Conservation (phyloP, 129 eudicot species). For the Rutidosis leptorrhynchoides region DNA sequence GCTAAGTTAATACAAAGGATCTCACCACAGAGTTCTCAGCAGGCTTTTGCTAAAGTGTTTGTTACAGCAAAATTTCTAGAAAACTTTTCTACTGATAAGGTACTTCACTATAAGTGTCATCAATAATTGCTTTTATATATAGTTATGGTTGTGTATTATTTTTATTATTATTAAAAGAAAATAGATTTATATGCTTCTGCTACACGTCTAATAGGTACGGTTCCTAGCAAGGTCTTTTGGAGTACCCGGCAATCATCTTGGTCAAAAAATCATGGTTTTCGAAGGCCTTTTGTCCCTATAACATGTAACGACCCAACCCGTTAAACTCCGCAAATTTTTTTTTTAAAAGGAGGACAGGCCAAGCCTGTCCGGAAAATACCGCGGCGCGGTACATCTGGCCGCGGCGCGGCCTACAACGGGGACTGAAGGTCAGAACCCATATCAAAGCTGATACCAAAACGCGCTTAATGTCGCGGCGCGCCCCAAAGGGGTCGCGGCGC, state of each 20-base stretch:
- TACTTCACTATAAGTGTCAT: background rate
- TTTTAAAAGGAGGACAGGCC: too few relatives aligned
- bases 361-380: too few relatives aligned
- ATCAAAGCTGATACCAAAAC: too few relatives aligned
- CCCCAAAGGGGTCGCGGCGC: too few relatives aligned
- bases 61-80: constrained; percentile 79
- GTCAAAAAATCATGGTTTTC: constrained; percentile 99
- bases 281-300: constrained; percentile 99
- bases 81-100: constrained; percentile 88
- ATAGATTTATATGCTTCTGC: background rate
- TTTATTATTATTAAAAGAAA: background rate
- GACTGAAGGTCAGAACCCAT: too few relatives aligned
- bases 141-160: background rate
- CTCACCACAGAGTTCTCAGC: constrained; percentile 87
- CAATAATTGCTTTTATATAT: background rate
- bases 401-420: too few relatives aligned
- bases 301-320: too few relatives aligned
- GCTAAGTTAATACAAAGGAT: constrained; percentile 79
- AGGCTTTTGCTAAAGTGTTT: constrained; percentile 76
- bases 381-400: too few relatives aligned
- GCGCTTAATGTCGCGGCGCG: too few relatives aligned
- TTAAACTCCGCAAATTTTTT: too few relatives aligned
- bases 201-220: constrained; percentile 59
- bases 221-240: constrained; percentile 92
- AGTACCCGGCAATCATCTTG: constrained; percentile 93